Evolutionary conservation across 345 rosid species (phyloP), one percentile per base, ranked within the genome.

Genomic region (Sisymbrium altissimum): DNA sequence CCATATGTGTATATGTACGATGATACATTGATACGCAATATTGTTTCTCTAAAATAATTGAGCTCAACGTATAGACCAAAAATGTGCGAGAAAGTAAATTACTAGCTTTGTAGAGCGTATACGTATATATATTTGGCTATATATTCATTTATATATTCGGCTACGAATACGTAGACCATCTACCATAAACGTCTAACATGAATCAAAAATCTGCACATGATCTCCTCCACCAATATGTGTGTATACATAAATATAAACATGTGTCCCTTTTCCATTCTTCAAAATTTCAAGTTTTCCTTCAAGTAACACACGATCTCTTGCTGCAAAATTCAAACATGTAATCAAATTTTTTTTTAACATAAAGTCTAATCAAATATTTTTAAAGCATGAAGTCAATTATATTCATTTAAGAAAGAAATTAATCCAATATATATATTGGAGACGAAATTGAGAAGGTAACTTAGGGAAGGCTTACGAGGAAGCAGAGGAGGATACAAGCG

Each of bases 401-500:
- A 48, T 33, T 44, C 29, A 19, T 21, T 5, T 10, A 30, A 11
- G 5, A 10, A 49, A 46, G 23, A 54, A 13, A 9, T n/a, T n/a
- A n/a, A n/a, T n/a, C 9, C 10, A 12, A 27, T 27, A 1, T n/a
- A 33, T 35, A 17, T 10, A 35, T 58, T 57, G 27, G n/a, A 18
- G 41, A 11, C 9, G 44, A 35, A 35, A 58, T 2, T 13, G 64
- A 35, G 41, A 33, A 57, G 9, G 21, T 17, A 40, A 35, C 4
- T 35, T 32, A 50, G 17, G 14, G 41, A 36, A 49, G 30, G 74
- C 97, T 86, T 75, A 88, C 96, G 15, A 94, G 76, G 46, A 91
- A 68, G 75, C 89, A 89, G 36, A 94, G 92, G 72, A 94, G 70
- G 66, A 89, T 38, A 81, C 98, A 94, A 33, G 91, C 96, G 3